A percentile compares a stretch with the other conserved stretches of the same genome.
These are phyloP conservation scores for Gynostemma pentaphyllum DNA, from an alignment of 306 rosid species.

Conservation along the genomic window DNA sequence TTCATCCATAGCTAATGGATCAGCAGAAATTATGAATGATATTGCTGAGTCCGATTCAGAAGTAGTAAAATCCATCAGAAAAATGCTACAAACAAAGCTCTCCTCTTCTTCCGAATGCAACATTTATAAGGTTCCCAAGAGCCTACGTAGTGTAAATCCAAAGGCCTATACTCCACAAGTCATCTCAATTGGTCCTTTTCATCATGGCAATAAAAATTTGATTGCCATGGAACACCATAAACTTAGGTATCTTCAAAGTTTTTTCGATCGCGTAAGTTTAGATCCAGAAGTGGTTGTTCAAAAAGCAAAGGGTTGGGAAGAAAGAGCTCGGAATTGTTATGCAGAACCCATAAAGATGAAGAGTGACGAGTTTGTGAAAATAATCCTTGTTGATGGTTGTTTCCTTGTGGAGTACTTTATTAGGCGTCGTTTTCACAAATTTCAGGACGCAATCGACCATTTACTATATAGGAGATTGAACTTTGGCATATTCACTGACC, in stretches of 20 bases:
- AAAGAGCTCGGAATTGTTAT: slow-evolving; percentile 38
- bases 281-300: slow-evolving; percentile 10
- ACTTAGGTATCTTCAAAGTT: slow-evolving; percentile 30
- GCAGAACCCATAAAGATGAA: slow-evolving; percentile 25
- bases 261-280: slow-evolving; percentile 5
- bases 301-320: slow-evolving; percentile 23
- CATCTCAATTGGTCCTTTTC: slow-evolving; percentile 62
- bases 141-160: neutral
- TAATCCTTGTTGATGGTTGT: slow-evolving; percentile 61
- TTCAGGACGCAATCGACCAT: slow-evolving; percentile 37
- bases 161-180: slow-evolving; percentile 37
- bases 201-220: slow-evolving; percentile 25
- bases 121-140: neutral
- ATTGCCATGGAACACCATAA: slow-evolving; percentile 55
- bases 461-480: slow-evolving; percentile 1
- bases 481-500: slow-evolving; percentile 23
- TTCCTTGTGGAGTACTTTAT: slow-evolving; percentile 47
- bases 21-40: too few species aligned
- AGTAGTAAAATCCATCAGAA: neutral
- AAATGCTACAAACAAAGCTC: neutral
- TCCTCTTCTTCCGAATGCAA: neutral
- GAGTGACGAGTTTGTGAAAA: slow-evolving; percentile 28
- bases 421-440: slow-evolving; percentile 12
- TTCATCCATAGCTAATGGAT: too few species aligned
- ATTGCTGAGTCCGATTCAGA: too few species aligned